Evolutionary conservation across 192 early-diverging fungal genomes (phyloP), one percentile per base, ranked within the genome.

Genomic region (Backusella tuberculispora): DNA sequence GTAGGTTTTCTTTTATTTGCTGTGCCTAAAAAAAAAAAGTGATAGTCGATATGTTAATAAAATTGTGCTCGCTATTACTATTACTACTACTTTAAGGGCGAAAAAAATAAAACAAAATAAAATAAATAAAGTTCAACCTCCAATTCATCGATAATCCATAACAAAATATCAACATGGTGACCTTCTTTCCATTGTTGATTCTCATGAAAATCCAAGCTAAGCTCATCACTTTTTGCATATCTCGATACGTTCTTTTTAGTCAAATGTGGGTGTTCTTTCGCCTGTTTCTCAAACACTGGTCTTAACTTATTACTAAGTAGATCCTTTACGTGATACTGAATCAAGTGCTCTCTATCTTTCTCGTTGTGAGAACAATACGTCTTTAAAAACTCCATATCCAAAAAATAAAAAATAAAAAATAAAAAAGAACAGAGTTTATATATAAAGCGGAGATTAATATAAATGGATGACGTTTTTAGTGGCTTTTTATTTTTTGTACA

Each of bases 261-360:
- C 5, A 69, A 34, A 6, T 26, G 41, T 56, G 65, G 41, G 9
- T 66, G 78, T 43, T 43, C 53, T n/a, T 68, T 17, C n/a, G 48
- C 26, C 10, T 77, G 70, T 41, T 38, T 48, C n/a, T 60, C 41
- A 63, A 76, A 80, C 0, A 41, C 15, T 4, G 74, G 78, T 43
- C 43, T 53, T 15, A 80, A 26, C 9, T 21, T 41, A 38, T 44
- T 68, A 5, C 37, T 43, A 9, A 80, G 21, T 17, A 80, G 48
- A 8, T 76, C 56, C 1, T 66, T 45, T 10, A 73, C 48, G 5
- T 80, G 78, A 4, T 63, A 13, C 38, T 68, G 21, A 4, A 63
- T 10, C 0, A 79, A 14, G 8, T 79, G 78, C 0, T 53, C 29
- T 56, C 17, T 19, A 65, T 48, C 63, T 21, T 69, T 34, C 13